Base-by-base conservation (phyloP, 148 eudicot species). In the Silene conica region DNA sequence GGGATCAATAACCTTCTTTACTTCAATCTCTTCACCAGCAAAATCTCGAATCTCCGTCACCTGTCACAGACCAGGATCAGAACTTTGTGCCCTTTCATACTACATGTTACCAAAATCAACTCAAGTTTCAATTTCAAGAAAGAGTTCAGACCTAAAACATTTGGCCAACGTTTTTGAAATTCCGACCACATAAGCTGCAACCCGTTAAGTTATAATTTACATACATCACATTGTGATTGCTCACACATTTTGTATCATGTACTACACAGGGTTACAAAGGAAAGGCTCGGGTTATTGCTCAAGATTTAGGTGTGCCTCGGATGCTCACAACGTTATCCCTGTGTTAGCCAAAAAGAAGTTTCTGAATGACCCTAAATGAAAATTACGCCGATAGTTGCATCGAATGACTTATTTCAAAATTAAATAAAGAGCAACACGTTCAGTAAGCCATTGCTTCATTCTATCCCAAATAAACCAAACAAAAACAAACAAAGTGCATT, bases 11-110 rank as follows among this genome's bases (percentile, higher is more conserved):
- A 89, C 65, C 82, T 86, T 94, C 85, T 86, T 94, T 22, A 87
- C 83, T 81, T 92, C 87, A 69, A 92, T 83, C 8, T 86, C 90
- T 82, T 92, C 83, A 34, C 98, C 98, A 6, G 93, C 98, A 86
- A 94, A 92, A 77, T 92, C 97, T 45, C 92, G 85, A 45, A 87
- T 87, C 83, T 94, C 98, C 11, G 87, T 85, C 34, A 92, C 77
- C 97, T 91, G 85, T 61, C 70, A 76, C 67, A 73, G 25, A 86
- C 26, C 22, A 70, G 75, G 20, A 12, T 74, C 13, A 70, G 23
- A 63, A 34, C 74, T 58, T 50, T 57, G 13, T 25, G 25, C 11
- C 1, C 18, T 48, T 50, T 50, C 55, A 50, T 50, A 50, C 14
- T 50, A 50, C 43, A 7, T 38, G 43, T 38, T 38, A 1, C 43